These are phyloP conservation scores for Batkoa obscura DNA, from an alignment of 371 early-diverging fungal species.

Conservation along the genomic window DNA sequence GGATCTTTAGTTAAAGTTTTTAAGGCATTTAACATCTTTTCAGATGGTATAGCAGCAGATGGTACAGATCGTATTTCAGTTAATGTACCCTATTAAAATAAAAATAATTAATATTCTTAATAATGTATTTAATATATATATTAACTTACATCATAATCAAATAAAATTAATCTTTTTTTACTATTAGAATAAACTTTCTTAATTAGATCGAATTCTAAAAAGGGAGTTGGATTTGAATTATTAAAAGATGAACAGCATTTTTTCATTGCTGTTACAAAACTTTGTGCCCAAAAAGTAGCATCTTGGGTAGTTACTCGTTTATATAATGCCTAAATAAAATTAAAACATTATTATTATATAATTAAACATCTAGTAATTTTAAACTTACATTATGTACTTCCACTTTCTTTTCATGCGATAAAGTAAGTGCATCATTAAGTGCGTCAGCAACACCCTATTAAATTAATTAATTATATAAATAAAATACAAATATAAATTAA, in stretches of 20 bases:
- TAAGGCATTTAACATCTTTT: slow-evolving; percentile 41
- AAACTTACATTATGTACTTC: slow-evolving; percentile 44
- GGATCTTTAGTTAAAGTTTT: slow-evolving; percentile 45
- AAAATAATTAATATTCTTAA: slow-evolving; percentile 20
- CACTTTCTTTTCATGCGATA: slow-evolving; percentile 59
- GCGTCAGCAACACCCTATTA: slow-evolving; percentile 72
- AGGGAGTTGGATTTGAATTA: slow-evolving; percentile 42
- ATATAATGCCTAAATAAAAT: slow-evolving; percentile 42
- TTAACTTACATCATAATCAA: slow-evolving; percentile 65
- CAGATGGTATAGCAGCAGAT: slow-evolving; percentile 37
- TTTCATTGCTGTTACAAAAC: slow-evolving; percentile 44
- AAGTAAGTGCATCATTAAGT: slow-evolving; percentile 71
- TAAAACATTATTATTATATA: slow-evolving; percentile 2
- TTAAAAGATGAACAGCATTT: slow-evolving; percentile 22
- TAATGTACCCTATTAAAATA: slow-evolving; percentile 47
- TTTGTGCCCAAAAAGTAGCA: slow-evolving; percentile 78
- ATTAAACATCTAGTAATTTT: no score
- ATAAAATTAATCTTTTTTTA: slow-evolving; percentile 48
- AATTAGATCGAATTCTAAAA: slow-evolving; percentile 26
- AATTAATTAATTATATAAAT: no score
- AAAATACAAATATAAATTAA: neutral
- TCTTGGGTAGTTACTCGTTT: slow-evolving; percentile 78
- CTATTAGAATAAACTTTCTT: slow-evolving; percentile 24
- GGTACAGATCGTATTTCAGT: slow-evolving; percentile 51
- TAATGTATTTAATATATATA: no score